These are phyloP conservation scores for Mollisia scopiformis DNA, from an alignment of 2,329 filamentous ascomycete species.

Conservation along the genomic window DNA sequence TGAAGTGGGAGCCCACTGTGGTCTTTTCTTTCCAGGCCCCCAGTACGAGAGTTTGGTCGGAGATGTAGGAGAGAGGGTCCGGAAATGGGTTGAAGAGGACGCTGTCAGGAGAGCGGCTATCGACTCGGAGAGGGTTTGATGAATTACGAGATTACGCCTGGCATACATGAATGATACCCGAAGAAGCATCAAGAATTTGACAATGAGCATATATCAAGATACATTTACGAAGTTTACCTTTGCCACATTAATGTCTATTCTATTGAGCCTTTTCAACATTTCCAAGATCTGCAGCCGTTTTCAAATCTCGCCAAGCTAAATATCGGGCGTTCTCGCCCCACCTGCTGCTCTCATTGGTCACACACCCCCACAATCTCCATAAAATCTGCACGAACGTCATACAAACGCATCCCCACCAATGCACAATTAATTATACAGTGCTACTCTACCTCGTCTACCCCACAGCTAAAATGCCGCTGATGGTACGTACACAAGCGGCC, in stretches of 20 bases:
- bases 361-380: neutral
- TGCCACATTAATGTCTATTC: neutral
- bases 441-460: neutral
- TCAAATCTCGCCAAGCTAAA: neutral
- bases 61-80: constrained; percentile 69
- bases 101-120: constrained; percentile 35
- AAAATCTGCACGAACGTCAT: neutral
- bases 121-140: constrained; percentile 6
- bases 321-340: neutral
- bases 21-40: constrained; percentile 73
- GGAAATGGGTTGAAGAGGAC: constrained; percentile 71
- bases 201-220: neutral
- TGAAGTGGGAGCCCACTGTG: constrained; percentile 83
- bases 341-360: neutral
- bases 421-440: no score
- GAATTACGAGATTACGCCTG: neutral
- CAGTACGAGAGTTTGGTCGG: constrained; percentile 80
- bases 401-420: neutral
- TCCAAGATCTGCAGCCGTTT: neutral
- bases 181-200: neutral
- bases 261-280: neutral
- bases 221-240: neutral
- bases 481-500: no score
- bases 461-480: neutral
- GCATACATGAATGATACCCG: neutral